Evolutionary conservation across 768 basidiomycete species (phyloP), one percentile per base, ranked within the genome.

Genomic region (Russula olivacea): DNA sequence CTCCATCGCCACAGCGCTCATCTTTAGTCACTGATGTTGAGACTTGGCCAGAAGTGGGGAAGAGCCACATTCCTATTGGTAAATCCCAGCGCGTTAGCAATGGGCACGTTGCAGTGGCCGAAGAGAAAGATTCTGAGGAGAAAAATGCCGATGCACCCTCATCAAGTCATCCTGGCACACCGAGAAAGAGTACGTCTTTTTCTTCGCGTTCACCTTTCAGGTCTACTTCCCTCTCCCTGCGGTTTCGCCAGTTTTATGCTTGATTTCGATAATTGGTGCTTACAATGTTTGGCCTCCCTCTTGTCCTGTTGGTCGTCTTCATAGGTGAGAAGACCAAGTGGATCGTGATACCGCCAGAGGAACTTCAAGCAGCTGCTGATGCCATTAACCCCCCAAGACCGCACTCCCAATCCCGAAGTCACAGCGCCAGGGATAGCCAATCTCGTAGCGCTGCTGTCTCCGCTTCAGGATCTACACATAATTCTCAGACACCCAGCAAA

Each of bases 281-380:
- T 54, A 63, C 61, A 17, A 28, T 54, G 8, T 53, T 50, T 57
- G 40, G 34, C 30, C 43, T 21, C 15, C 32, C 43, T 30, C 58
- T 51, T 50, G 43, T 55, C 34, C 34, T 59, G 30, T 50, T 28
- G 45, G 36, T 57, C 23, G 11, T 60, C 9, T 63, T 55, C 59
- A 62, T 62, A 80, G 81, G 75, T 66, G 83, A 83, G 71, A 84
- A 83, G 73, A 72, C 79, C 6, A 85, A 84, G 73, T 85, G 85
- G 85, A 77, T 80, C 0, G 76, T 78, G n/a, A 82, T 85, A 48
- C 83, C 84, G 2, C 74, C 81, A 0, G 74, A 77, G 57, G 84
- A 85, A 67, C 74, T 84, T 17, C 81, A 81, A 68, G 82, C 81
- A 7, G 77, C 82, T 17, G 77, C 79, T 12, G 81, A 84, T 64